phyloP scores from a whole-genome alignment of 768 basidiomycete species.

The Tricholoma bakamatsutake region DNA sequence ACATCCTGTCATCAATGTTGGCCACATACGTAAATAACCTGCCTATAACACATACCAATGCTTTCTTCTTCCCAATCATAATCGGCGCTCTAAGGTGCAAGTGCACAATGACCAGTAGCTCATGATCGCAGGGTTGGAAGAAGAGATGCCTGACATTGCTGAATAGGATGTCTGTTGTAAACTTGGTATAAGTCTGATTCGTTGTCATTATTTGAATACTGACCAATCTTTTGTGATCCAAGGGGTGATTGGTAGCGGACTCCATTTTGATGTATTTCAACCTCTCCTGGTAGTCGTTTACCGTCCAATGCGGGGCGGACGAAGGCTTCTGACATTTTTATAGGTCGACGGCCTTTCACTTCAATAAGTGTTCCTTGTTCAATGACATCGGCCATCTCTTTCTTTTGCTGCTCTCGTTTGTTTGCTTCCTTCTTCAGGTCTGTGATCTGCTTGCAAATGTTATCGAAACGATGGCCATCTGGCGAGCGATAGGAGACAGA shows the following conservation, averaged over 20 bases:
- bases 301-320: slow-evolving; percentile 92
- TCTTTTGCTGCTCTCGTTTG: slow-evolving; percentile 96
- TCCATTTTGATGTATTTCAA: slow-evolving; percentile 98
- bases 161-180: slow-evolving; percentile 76
- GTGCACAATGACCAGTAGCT: slow-evolving; percentile 91
- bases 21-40: slow-evolving; percentile 1
- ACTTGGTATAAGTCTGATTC: slow-evolving; percentile 1
- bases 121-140: slow-evolving; percentile 98
- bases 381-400: slow-evolving; percentile 96
- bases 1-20: slow-evolving; percentile 58
- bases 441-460: slow-evolving; percentile 86
- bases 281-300: slow-evolving; percentile 93
- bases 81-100: slow-evolving; percentile 92
- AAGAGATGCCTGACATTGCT: slow-evolving; percentile 97
- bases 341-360: slow-evolving; percentile 81
- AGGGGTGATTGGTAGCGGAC: slow-evolving; percentile 85
- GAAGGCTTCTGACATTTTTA: slow-evolving; percentile 86
- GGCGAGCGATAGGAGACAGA: slow-evolving; percentile 91
- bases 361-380: slow-evolving; percentile 91
- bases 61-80: slow-evolving; percentile 98
- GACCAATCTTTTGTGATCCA: slow-evolving; percentile 88
- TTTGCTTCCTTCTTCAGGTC: slow-evolving; percentile 95
- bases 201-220: slow-evolving; percentile 19
- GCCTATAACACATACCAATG: slow-evolving; percentile 55
- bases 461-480: slow-evolving; percentile 85